phyloP scores from a whole-genome alignment of 805 yeast species.

The Torulaspora gathmanii region DNA sequence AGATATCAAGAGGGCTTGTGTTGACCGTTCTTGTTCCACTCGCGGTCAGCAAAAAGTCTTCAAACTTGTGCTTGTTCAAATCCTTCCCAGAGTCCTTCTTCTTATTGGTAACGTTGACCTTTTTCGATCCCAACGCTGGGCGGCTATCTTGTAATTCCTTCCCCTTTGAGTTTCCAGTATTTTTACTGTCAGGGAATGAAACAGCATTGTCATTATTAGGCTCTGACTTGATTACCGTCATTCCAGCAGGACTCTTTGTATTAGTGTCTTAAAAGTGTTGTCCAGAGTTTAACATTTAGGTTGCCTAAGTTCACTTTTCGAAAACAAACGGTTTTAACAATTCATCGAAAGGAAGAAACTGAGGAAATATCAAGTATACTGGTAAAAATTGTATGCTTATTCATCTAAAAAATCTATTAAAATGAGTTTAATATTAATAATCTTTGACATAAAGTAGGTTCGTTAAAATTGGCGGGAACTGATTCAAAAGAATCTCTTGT shows the following conservation, averaged over 20 bases:
- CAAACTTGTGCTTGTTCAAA: conserved; percentile 11
- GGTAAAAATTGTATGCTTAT: too few species aligned
- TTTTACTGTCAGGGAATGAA: not conserved
- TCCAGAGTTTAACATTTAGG: not conserved
- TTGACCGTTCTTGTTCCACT: not conserved
- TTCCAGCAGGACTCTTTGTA: not conserved
- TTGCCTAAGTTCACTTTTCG: not conserved
- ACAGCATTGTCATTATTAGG: conserved; percentile 3
- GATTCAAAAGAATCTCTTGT: conserved; percentile 4
- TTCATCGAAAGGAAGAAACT: too few species aligned
- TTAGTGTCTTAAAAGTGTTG: not conserved
- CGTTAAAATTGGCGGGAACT: not conserved
- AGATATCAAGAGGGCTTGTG: not conserved
- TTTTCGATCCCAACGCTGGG: conserved; percentile 21
- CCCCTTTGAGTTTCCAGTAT: not conserved
- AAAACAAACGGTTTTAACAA: too few species aligned
- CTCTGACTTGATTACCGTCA: conserved; percentile 16
- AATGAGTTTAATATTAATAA: not conserved
- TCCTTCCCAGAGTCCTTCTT: conserved; percentile 7
- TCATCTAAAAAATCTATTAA: too few species aligned
- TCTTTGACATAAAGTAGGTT: not conserved
- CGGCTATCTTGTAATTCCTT: conserved; percentile 15
- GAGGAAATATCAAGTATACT: too few species aligned
- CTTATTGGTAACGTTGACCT: conserved; percentile 10
- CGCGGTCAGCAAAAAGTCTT: conserved; percentile 11